Conservation (phyloP, 2,329 filamentous ascomycete species). For the Pyrenochaeta sp. region DNA sequence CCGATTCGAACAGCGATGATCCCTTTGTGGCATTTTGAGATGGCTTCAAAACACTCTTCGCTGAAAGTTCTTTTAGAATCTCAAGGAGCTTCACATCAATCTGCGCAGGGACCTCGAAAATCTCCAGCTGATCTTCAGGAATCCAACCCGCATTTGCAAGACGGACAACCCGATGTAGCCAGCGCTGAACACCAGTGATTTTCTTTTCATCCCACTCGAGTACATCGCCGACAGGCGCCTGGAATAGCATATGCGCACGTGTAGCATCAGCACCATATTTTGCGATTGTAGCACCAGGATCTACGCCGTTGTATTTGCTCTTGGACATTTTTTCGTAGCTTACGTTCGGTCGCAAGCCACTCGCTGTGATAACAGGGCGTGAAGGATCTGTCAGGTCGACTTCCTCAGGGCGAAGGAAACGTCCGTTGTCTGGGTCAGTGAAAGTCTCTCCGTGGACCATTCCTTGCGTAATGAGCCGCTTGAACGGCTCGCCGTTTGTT, state of each 20-base stretch:
- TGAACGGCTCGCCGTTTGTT: conserved; percentile 75
- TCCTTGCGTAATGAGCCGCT: conserved; percentile 82
- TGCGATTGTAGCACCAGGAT: conserved; percentile 75
- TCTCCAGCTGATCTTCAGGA: conserved; percentile 33
- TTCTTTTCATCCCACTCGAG: conserved; percentile 88
- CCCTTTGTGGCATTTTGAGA: background rate
- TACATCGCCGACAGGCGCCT: conserved; percentile 82
- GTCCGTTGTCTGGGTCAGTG: conserved; percentile 75
- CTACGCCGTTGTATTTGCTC: conserved; percentile 91
- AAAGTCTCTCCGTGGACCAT: conserved; percentile 94
- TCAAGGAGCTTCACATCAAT: conserved; percentile 32
- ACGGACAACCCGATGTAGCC: conserved; percentile 75
- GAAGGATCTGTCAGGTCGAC: conserved; percentile 68
- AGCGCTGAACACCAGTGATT: conserved; percentile 81
- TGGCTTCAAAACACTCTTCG: conserved; percentile 8
- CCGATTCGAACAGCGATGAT: background rate
- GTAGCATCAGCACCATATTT: conserved; percentile 85
- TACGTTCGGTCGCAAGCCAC: conserved; percentile 66
- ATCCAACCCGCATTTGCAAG: conserved; percentile 48
- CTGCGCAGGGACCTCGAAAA: conserved; percentile 30
- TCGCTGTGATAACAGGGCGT: conserved; percentile 68
- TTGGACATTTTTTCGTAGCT: conserved; percentile 95
- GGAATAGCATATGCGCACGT: conserved; percentile 86
- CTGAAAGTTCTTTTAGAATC: conserved; percentile 24
- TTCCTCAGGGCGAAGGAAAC: conserved; percentile 79